Conservation (phyloP, 1,284 basidiomycete genomes). For the Cystobasidium pallidum region DNA sequence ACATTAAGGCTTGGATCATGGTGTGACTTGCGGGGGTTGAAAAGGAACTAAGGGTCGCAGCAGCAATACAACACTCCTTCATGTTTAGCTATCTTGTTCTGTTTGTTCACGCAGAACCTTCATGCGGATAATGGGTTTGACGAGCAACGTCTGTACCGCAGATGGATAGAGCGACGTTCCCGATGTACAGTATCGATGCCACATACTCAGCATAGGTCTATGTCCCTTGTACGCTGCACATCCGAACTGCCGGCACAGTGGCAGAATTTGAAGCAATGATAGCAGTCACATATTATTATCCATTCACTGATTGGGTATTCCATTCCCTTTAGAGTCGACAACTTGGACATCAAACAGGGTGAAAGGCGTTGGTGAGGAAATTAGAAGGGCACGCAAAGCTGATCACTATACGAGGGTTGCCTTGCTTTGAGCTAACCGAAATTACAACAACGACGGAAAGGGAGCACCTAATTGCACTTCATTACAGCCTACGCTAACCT, state of each 20-base stretch:
- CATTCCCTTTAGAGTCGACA: too few relatives aligned
- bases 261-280: background rate
- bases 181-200: background rate
- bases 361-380: too few relatives aligned
- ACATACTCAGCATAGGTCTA: too few relatives aligned
- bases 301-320: background rate
- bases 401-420: background rate
- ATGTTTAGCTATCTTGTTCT: too few relatives aligned
- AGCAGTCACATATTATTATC: background rate
- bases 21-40: background rate
- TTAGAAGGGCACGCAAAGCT: too few relatives aligned
- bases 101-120: too few relatives aligned
- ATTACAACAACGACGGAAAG: background rate
- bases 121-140: background rate
- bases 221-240: background rate
- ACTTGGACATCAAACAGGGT: background rate
- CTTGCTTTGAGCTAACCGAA: slow-evolving; percentile 1
- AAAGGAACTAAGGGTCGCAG: background rate
- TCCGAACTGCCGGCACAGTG: background rate
- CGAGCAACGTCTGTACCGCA: background rate
- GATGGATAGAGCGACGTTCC: background rate
- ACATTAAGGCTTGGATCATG: background rate
- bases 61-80: too few relatives aligned
- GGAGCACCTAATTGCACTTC: background rate
- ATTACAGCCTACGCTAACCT: too few relatives aligned